Base-by-base conservation (phyloP, 2,329 filamentous ascomycete species). In the Fusarium xyrophilum region DNA sequence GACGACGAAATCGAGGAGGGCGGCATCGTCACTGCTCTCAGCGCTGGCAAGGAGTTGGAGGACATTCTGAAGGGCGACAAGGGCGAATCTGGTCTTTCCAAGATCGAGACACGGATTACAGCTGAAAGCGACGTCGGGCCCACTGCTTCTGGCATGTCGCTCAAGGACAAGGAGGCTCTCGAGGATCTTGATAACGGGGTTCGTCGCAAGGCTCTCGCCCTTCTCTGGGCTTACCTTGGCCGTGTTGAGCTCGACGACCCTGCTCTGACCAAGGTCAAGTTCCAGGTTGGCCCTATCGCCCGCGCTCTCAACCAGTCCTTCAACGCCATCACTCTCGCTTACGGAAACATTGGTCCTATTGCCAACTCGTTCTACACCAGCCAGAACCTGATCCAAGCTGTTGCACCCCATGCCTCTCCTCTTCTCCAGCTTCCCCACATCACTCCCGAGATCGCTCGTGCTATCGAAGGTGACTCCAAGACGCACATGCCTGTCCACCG, bases 151-250 rank as follows among this genome's bases (percentile, higher is more conserved):
- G 88, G 89, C 36, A 82, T 97, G 69, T 85, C 89, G 1, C 79
- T 83, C 19, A 93, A 93, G 79, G 93, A 97, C 74, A 89, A 89
- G 76, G 85, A 89, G 74, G 89, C 88, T 76, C 84, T 99, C 11
- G 88, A 93, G 75, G 88, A 93, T 70, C 80, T 97, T 62, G 96
- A 98, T 51, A 91, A 91, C 70, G 89, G 90, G 39, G 86, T 88
- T 27, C 90, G 92, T 70, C 87, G 96, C 75, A 98, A 98, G 84
- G 90, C 93, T 11, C 84, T 98, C 44, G 93, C 91, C 52, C 85
- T 99, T 59, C 84, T 99, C 19, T 99, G 96, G 96, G 94, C 96
- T 42, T 98, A 99, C 78, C 87, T 98, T 48, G 93, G 92, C 64
- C 91, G 96, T 47, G 84, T 97, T 57, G 93, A 97, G 74, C 86